Evolutionary conservation across 495 filamentous ascomycete genomes (phyloP).

Genomic region (Daldinia decipiens): DNA sequence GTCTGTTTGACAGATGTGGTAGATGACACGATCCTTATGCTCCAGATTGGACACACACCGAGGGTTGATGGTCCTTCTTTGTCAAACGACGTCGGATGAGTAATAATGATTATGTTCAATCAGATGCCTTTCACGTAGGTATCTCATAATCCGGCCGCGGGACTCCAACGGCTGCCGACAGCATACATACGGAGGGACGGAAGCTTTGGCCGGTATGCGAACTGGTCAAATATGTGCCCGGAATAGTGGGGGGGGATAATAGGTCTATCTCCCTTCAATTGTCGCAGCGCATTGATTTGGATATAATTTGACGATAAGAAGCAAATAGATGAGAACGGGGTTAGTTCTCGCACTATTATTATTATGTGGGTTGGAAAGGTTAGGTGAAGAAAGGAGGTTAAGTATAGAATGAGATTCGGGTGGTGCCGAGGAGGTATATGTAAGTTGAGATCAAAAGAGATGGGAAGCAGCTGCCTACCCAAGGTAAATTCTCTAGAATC

Average conservation of each 20-base stretch:
- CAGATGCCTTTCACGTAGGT: constrained; percentile 26
- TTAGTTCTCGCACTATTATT: not conserved
- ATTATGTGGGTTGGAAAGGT: not conserved
- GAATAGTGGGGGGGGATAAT: not conserved
- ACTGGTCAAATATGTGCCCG: constrained; percentile 1
- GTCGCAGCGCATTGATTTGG: constrained; percentile 11
- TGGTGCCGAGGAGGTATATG: constrained; percentile 25
- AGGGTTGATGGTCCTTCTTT: constrained; percentile 24
- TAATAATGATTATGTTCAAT: constrained; percentile 15
- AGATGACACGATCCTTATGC: constrained; percentile 28
- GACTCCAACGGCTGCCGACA: constrained; percentile 38
- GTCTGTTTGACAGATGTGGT: constrained; percentile 12
- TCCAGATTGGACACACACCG: constrained; percentile 18
- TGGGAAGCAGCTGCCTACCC: constrained; percentile 11
- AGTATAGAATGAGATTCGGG: constrained; percentile 21
- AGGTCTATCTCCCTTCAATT: constrained; percentile 4
- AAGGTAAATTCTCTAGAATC: constrained; percentile 5
- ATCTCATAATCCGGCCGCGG: constrained; percentile 23
- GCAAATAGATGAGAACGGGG: not conserved
- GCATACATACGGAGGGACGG: constrained; percentile 19
- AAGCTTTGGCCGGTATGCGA: constrained; percentile 10
- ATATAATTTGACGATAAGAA: not conserved
- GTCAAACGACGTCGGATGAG: constrained; percentile 17
- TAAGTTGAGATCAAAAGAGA: constrained; percentile 24
- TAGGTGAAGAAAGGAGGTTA: not conserved